Evolutionary conservation across 31 red algal species (phyloP), one percentile per base, ranked within the genome.

Genomic region (Porphyra umbilicalis): DNA sequence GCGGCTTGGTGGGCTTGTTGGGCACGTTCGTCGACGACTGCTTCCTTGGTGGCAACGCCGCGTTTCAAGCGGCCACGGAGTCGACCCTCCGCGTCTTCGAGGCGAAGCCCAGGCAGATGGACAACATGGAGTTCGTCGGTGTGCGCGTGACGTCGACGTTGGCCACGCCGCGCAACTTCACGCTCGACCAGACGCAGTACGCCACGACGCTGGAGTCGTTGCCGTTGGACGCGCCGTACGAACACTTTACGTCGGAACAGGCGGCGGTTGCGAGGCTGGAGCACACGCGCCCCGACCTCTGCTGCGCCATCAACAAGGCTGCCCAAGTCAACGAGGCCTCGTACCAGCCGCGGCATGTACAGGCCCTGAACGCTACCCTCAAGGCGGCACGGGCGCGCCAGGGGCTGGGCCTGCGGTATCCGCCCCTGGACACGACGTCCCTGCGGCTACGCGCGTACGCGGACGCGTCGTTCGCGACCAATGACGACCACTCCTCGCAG

Each of bases 401-500:
- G 9, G 39, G 11, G 9, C 39, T 40, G 39, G 11, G 9, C 7
- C 39, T 40, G 39, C 39, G 11, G 39, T 40, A 40, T 40, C 39
- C 39, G 9, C 9, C 9, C 9, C 39, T 40, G 39, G 39, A 40
- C 39, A 11, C 11, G 9, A 11, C 7, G 9, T 9, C 39, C 39
- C 39, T 40, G 39, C 39, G 39, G 9, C 7, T 40, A 7, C 39
- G 39, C 9, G 39, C 39, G 39, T 40, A 40, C 39, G 9, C 11
- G 39, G 39, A 40, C n/a, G n/a, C n/a, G n/a, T n/a, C n/a, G n/a
- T n/a, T n/a, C n/a, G n/a, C n/a, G n/a, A n/a, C n/a, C n/a, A 40
- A 40, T 11, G 11, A 40, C 9, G 78, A 87, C 42, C 35, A 35
- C 30, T 34, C 75, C 35, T 71, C 39, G 16, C 85, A 87, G 74